Evolutionary conservation across 768 basidiomycete species (phyloP).

Genomic region (Suillus bovinus): DNA sequence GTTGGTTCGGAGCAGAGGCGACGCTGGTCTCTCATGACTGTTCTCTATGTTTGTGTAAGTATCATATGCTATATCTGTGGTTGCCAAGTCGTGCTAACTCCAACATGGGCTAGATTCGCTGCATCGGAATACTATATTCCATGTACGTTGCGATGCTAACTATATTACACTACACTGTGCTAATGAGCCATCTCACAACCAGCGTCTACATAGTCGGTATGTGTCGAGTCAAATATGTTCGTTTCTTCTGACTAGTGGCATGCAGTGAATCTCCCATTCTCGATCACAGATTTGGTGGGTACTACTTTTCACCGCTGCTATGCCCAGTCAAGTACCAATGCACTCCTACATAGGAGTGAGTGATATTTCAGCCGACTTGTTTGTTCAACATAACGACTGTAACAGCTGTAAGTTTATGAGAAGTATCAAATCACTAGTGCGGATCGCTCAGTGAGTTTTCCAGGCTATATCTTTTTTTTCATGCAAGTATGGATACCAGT

Average conservation of each 20-base stretch:
- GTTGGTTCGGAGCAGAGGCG: neutral
- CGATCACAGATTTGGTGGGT: neutral
- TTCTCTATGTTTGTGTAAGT: neutral
- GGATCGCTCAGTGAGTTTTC: neutral
- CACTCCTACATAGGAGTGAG: neutral
- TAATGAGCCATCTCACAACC: neutral
- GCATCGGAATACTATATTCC: neutral
- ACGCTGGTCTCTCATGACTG: neutral
- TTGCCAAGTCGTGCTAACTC: neutral
- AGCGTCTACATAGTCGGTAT: neutral
- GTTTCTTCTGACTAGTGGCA: neutral
- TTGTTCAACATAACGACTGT: neutral
- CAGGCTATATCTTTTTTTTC: neutral
- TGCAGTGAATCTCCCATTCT: neutral
- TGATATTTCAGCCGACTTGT: neutral
- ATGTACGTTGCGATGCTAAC: neutral
- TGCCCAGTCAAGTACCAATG: neutral
- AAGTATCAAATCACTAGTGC: neutral
- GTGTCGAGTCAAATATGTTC: neutral
- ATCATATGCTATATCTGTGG: neutral
- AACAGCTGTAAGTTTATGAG: neutral
- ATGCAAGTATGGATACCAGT: neutral
- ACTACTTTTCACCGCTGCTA: neutral
- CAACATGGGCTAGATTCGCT: neutral
- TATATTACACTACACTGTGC: neutral